These are phyloP conservation scores for Hyphopichia wangnamkhiaoensis DNA, from an alignment of 1,139 yeast genomes.

Conservation along the genomic window DNA sequence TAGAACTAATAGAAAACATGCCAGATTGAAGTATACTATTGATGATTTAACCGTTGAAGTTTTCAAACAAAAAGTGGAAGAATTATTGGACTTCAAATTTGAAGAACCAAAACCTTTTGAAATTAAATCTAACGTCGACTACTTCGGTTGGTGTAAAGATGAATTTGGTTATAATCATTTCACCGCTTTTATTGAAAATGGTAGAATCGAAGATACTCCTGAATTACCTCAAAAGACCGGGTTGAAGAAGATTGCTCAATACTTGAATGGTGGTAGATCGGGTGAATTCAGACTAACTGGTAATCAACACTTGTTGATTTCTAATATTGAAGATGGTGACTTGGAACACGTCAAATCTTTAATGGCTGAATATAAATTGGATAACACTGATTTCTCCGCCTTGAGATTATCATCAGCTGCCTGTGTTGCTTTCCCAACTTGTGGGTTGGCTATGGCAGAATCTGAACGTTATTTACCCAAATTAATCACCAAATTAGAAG, in stretches of 20 bases:
- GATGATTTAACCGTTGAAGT: conserved; percentile 88
- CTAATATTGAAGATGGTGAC: conserved; percentile 71
- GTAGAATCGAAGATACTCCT: conserved; percentile 92
- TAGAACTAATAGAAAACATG: conserved; percentile 95
- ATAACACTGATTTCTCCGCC: conserved; percentile 80
- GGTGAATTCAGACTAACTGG: conserved; percentile 95
- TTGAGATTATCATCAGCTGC: conserved; percentile 91
- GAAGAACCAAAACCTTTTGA: conserved; percentile 70
- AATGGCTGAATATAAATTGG: conserved; percentile 74
- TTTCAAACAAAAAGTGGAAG: conserved; percentile 80
- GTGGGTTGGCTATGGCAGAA: conserved; percentile 99
- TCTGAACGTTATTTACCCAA: conserved; percentile 92
- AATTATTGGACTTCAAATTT: conserved; percentile 74
- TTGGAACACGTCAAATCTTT: conserved; percentile 61
- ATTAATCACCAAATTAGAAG: conserved; percentile 78
- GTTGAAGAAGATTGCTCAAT: conserved; percentile 73
- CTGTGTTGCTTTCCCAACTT: conserved; percentile 98
- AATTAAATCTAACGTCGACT: conserved; percentile 86
- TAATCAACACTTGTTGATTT: conserved; percentile 86
- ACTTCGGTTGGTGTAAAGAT: conserved; percentile 92
- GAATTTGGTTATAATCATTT: conserved; percentile 86
- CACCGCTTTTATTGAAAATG: conserved; percentile 94
- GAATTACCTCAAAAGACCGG: conserved; percentile 92
- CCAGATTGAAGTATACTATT: conserved; percentile 94
- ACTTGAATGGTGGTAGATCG: conserved; percentile 49